Base-by-base conservation (phyloP, 768 basidiomycete species). In the Cantharellus anzutake region DNA sequence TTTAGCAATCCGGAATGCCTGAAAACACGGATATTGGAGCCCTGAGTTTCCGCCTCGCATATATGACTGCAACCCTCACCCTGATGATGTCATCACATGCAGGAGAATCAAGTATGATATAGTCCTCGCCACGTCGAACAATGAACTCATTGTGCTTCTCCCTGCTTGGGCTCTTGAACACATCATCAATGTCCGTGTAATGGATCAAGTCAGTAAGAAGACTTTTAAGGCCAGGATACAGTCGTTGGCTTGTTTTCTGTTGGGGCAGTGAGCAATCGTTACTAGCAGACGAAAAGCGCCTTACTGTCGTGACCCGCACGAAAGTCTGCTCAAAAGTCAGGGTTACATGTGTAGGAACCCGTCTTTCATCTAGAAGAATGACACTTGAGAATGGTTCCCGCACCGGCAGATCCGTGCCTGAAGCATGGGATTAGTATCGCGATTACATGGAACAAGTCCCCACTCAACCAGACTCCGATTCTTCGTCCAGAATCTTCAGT, bases 1-100 rank as follows among this genome's bases (percentile, higher is more conserved):
- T 67, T 91, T 91, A 1, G 86, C 82, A n/a, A 75, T 73, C 42
- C 87, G 78, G 61, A 91, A 82, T 2, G 78, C 71, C 88, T 91
- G 48, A 1, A 55, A 0, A 16, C 3, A 52, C 40, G 39, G 44
- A 35, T 50, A 41, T 57, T 14, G 40, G 59, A 29, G 20, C 20
- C 20, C 20, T 29, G 20, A 29, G 20, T 29, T 29, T 29, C 20
- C 20, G 20, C 20, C 20, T 29, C 20, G 20, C 20, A 29, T 29
- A 29, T 29, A 29, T 53, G 20, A 14, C 5, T 61, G 14, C 44
- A 16, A 44, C 44, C 14, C 59, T 41, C 41, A n/a, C 44, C 60
- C 14, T 60, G 61, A 35, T 52, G 3, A 5, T 3, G 3, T 20
- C n/a, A 34, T 56, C 35, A 40, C 5, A n/a, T 34, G 42, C 29